Evolutionary conservation across 2,329 filamentous ascomycete genomes (phyloP).

Genomic region (Fusarium udum): DNA sequence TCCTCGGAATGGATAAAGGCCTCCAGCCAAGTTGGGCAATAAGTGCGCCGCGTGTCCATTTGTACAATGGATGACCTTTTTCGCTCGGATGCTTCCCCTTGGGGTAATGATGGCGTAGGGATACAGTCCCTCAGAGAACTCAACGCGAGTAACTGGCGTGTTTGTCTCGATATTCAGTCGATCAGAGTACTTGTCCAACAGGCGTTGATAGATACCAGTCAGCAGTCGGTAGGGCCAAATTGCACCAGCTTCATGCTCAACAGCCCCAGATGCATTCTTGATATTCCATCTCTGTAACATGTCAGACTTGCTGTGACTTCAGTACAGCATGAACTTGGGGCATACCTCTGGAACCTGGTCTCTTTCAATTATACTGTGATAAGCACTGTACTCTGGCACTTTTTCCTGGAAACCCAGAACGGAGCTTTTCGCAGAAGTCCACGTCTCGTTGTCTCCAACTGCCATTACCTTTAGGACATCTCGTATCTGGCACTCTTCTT

Average conservation of each 20-base stretch:
- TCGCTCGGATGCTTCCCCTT: slow-evolving; percentile 55
- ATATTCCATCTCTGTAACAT: slow-evolving; percentile 37
- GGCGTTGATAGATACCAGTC: slow-evolving; percentile 50
- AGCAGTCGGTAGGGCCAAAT: slow-evolving; percentile 61
- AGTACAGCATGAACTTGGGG: too few relatives aligned
- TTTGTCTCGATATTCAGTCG: slow-evolving; percentile 50
- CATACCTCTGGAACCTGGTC: not conserved
- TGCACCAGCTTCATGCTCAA: slow-evolving; percentile 55
- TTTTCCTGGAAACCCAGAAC: not conserved
- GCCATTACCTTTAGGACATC: slow-evolving; percentile 8
- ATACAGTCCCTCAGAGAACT: not conserved
- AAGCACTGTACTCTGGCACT: not conserved
- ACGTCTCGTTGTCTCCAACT: slow-evolving; percentile 1
- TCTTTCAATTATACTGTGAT: not conserved
- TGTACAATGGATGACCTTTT: slow-evolving; percentile 64
- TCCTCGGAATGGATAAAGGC: slow-evolving; percentile 54
- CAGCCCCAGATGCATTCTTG: slow-evolving; percentile 45
- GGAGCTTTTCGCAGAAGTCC: not conserved
- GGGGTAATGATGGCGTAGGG: slow-evolving; percentile 56
- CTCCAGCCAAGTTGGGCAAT: slow-evolving; percentile 56
- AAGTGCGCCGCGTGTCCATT: slow-evolving; percentile 63
- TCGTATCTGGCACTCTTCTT: slow-evolving; percentile 2
- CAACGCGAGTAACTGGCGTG: slow-evolving; percentile 42
- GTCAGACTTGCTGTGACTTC: not conserved
- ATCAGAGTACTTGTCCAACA: slow-evolving; percentile 46